These are phyloP conservation scores for Pichia pseudocactophila DNA, from an alignment of 805 yeast genomes.

Conservation along the genomic window DNA sequence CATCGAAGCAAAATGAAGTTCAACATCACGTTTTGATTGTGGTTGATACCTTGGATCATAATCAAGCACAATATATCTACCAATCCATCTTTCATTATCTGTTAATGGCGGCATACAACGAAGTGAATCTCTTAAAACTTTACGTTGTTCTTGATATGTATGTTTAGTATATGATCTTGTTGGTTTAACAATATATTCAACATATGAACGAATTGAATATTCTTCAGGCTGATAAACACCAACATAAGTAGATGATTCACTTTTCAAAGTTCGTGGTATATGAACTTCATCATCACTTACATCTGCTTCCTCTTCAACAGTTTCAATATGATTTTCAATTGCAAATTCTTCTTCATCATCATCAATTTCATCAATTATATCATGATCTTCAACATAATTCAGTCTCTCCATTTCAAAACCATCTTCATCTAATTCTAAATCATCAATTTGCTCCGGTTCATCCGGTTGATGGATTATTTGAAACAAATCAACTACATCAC, in stretches of 20 bases:
- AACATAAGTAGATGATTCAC: not conserved
- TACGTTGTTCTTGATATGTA: constrained; percentile 19
- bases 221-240: not conserved
- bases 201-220: constrained; percentile 1
- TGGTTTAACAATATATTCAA: constrained; percentile 10
- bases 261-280: not conserved
- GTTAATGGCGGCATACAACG: constrained; percentile 28
- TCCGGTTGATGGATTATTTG: not conserved
- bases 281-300: constrained; percentile 1
- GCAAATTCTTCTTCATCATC: constrained; percentile 9
- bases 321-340: not conserved
- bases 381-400: constrained; percentile 8
- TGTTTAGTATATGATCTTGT: not conserved
- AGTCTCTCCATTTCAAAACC: constrained; percentile 27
- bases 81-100: constrained; percentile 29
- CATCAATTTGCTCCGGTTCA: not conserved
- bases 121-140: constrained; percentile 25
- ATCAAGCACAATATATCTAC: constrained; percentile 23
- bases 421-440: constrained; percentile 7
- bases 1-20: constrained; percentile 6
- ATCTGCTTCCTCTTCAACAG: not conserved
- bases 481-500: not conserved
- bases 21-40: constrained; percentile 2
- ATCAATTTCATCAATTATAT: constrained; percentile 2
- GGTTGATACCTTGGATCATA: constrained; percentile 10